Evolutionary conservation across 805 yeast genomes (phyloP).

Genomic region (Schwanniomyces yamadae): DNA sequence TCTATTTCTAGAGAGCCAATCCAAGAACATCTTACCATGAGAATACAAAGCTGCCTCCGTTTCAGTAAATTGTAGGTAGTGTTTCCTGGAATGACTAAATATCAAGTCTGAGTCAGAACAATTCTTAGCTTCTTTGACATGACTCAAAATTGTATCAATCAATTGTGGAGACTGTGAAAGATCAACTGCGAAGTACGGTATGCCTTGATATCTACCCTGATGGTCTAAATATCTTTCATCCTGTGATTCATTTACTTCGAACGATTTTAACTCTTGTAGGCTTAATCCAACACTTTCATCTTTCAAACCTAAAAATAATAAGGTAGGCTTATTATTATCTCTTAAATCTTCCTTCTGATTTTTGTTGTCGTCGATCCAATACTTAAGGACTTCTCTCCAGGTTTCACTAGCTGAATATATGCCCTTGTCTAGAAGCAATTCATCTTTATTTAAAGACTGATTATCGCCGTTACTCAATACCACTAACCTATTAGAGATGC

Average conservation of each 20-base stretch:
- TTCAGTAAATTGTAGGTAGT: slow-evolving; percentile 32
- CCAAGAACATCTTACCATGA: slow-evolving; percentile 79
- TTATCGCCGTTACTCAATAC: slow-evolving; percentile 35
- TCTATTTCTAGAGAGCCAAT: slow-evolving; percentile 74
- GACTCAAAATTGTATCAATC: slow-evolving; percentile 31
- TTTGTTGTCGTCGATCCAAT: slow-evolving; percentile 34
- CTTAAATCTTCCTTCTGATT: slow-evolving; percentile 41
- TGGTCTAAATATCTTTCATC: slow-evolving; percentile 39
- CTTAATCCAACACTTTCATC: slow-evolving; percentile 46
- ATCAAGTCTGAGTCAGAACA: slow-evolving; percentile 17
- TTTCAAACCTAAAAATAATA: slow-evolving; percentile 46
- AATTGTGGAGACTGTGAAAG: slow-evolving; percentile 45
- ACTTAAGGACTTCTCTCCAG: slow-evolving; percentile 14
- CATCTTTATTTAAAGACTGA: slow-evolving; percentile 23
- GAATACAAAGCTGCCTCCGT: slow-evolving; percentile 67
- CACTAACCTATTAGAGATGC: slow-evolving; percentile 28
- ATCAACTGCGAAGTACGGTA: slow-evolving; percentile 66
- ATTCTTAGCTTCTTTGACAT: slow-evolving; percentile 14
- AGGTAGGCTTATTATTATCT: slow-evolving; percentile 32
- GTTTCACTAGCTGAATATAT: slow-evolving; percentile 13
- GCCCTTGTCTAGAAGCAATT: slow-evolving; percentile 16
- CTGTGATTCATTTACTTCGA: slow-evolving; percentile 15
- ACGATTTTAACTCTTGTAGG: slow-evolving; percentile 25
- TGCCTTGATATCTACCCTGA: slow-evolving; percentile 53
- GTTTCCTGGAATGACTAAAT: slow-evolving; percentile 37